Percentiles rank a stretch among this genome's conserved stretches.
Conservation (phyloP, 148 eudicot genomes). For the Suaeda aralocaspica region DNA sequence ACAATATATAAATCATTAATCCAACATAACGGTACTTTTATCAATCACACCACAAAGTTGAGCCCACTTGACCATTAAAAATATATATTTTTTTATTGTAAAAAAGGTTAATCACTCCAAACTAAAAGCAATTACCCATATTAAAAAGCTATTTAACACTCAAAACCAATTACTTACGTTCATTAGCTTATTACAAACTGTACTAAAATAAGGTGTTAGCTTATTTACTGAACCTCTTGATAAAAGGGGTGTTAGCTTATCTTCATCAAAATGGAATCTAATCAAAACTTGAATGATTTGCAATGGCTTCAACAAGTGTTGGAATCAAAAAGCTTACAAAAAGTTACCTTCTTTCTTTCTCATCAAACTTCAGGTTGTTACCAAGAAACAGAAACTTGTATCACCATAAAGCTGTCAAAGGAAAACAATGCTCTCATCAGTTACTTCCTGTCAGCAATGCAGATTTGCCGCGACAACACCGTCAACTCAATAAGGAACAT, state of each 20-base stretch:
- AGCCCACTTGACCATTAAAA: background rate
- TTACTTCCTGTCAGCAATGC: conserved; percentile 43
- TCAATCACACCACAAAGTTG: conserved; percentile 1
- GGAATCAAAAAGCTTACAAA: conserved; percentile 45
- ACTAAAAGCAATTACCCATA: background rate
- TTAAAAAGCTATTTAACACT: background rate
- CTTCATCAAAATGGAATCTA: conserved; percentile 42
- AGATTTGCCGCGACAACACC: conserved; percentile 19
- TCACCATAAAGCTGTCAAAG: conserved; percentile 46
- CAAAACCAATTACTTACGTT: background rate
- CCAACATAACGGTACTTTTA: conserved; percentile 2
- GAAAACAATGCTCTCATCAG: conserved; percentile 38
- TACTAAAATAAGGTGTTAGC: background rate
- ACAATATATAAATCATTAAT: background rate
- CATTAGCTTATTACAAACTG: background rate
- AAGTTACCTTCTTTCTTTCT: conserved; percentile 60
- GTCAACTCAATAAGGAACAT: conserved; percentile 41
- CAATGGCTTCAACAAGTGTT: conserved; percentile 54
- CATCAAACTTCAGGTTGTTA: conserved; percentile 50
- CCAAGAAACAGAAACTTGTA: conserved; percentile 56
- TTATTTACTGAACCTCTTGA: background rate
- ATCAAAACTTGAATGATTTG: conserved; percentile 48
- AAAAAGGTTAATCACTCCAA: background rate
- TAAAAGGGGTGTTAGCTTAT: conserved; percentile 6
- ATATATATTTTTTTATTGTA: background rate